Conservation (phyloP, 2,329 filamentous ascomycete species). For the Didymella lethalis region DNA sequence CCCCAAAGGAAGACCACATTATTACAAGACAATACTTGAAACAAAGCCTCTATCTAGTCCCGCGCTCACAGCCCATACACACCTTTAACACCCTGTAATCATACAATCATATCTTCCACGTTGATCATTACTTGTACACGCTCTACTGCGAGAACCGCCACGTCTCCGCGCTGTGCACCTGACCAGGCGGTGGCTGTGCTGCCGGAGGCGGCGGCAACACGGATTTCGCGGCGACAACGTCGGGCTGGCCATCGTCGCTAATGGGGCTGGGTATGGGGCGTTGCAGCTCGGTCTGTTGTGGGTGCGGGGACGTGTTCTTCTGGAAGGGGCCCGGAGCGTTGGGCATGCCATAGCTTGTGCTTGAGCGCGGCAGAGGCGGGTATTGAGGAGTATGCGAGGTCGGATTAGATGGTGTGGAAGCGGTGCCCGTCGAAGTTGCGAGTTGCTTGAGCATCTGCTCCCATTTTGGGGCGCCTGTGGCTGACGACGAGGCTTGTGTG, state of each 20-base stretch:
- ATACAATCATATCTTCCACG: conserved; percentile 10
- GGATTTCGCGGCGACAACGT: conserved; percentile 12
- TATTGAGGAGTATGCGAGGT: conserved; percentile 29
- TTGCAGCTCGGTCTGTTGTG: conserved; percentile 31
- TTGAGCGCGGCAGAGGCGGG: conserved; percentile 25
- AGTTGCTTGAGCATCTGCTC: conserved; percentile 48
- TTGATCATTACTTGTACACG: conserved; percentile 12
- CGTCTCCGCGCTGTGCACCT: conserved; percentile 42
- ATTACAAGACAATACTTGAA: too few relatives aligned
- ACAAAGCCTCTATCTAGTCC: too few relatives aligned
- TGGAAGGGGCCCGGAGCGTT: conserved; percentile 24
- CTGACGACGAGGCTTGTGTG: conserved; percentile 32
- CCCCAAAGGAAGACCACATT: too few relatives aligned
- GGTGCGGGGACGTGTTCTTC: conserved; percentile 27
- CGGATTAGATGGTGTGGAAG: conserved; percentile 17
- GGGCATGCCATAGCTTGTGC: conserved; percentile 28
- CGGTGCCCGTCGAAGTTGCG: conserved; percentile 29
- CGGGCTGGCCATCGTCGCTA: conserved; percentile 42
- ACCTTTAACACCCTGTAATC: conserved; percentile 1
- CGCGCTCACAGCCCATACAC: not conserved
- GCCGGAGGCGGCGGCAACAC: conserved; percentile 10
- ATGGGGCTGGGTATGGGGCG: conserved; percentile 46
- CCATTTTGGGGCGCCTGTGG: conserved; percentile 40
- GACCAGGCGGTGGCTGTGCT: conserved; percentile 12
- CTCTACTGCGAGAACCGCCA: conserved; percentile 35